Percentiles rank a stretch among this genome's conserved stretches.
These are phyloP conservation scores for Violaceomyces palustris DNA, from an alignment of 1,284 basidiomycete species.

Conservation along the genomic window DNA sequence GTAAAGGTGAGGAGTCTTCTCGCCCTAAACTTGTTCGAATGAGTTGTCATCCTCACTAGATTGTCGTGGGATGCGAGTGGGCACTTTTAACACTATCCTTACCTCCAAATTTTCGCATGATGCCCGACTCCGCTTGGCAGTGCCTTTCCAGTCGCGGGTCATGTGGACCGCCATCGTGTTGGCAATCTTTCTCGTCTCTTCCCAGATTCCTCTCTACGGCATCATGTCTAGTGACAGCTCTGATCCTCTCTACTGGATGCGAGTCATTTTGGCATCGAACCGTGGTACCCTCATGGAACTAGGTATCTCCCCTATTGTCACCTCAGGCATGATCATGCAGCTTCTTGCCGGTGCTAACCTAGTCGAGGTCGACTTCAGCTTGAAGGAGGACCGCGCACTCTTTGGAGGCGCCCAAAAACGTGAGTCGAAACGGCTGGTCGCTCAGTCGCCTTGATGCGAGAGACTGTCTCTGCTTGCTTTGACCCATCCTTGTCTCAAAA, in stretches of 20 bases:
- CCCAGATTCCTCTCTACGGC: conserved; percentile 52
- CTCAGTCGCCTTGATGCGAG: not conserved
- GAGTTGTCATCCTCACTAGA: too few species aligned
- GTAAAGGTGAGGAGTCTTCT: conserved; percentile 45
- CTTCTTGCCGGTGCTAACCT: conserved; percentile 93
- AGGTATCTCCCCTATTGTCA: conserved; percentile 95
- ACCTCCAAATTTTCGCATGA: not conserved
- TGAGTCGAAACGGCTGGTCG: too few species aligned
- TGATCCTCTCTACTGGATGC: conserved; percentile 98
- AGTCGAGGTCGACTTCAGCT: conserved; percentile 91
- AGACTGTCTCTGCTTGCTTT: conserved; percentile 3
- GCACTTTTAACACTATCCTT: not conserved
- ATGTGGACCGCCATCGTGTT: conserved; percentile 53
- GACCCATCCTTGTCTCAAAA: not conserved
- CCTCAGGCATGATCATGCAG: conserved; percentile 97
- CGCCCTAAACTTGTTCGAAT: not conserved
- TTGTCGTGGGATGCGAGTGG: too few species aligned
- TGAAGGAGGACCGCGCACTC: conserved; percentile 94
- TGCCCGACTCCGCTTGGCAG: conserved; percentile 7
- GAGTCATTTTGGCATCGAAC: conserved; percentile 96
- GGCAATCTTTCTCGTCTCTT: conserved; percentile 51
- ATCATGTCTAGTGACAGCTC: conserved; percentile 52
- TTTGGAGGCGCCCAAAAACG: conserved; percentile 95
- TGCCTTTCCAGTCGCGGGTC: conserved; percentile 50
- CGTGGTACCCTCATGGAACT: conserved; percentile 98